Base-by-base conservation (phyloP, 2,329 filamentous ascomycete genomes). In the Myriosclerotinia duriaeana region DNA sequence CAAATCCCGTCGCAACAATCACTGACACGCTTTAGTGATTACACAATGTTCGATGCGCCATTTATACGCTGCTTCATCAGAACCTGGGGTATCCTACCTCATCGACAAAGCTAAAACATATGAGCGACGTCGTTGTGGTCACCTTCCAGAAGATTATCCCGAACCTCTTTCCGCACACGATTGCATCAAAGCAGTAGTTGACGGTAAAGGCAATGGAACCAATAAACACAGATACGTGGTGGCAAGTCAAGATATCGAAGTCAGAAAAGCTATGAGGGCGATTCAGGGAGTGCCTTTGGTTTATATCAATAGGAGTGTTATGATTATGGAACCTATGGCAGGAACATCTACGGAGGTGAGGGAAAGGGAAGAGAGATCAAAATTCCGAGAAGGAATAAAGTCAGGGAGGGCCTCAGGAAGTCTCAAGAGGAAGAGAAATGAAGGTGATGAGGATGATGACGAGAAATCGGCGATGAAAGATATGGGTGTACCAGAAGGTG, bases 171-270 rank as follows among this genome's bases (percentile, higher is more conserved):
- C 83, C 64, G 85, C 89, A 46, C 75, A 85, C 66, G 90, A 92
- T 70, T 96, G 92, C 75, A 78, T 96, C 54, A 80, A 80, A 67
- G 86, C 84, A 62, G 90, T 97, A 9, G 87, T 98, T 64, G 93
- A 93, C 74, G 86, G 91, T 15, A 95, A 95, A 76, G 81, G 80
- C 61, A 86, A 81, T 68, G 84, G 85, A 50, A 84, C 84, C 67
- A 95, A 95, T 77, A 92, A 92, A 79, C 87, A 93, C 75, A 84
- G 89, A 67, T 94, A 94, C 75, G 85, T 92, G 15, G 88, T 94
- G 26, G 91, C 91, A 11, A 89, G 85, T 69, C 91, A 94, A 77
- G 88, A 89, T 70, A 78, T 81, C 34, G 84, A 86, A 53, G 82
- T 91, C 55, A 80, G 91, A 71, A 81, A 83, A 56, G 79, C 81